Evolutionary conservation across 768 basidiomycete genomes (phyloP), one percentile per base, ranked within the genome.

Genomic region (Panellus pusillus): DNA sequence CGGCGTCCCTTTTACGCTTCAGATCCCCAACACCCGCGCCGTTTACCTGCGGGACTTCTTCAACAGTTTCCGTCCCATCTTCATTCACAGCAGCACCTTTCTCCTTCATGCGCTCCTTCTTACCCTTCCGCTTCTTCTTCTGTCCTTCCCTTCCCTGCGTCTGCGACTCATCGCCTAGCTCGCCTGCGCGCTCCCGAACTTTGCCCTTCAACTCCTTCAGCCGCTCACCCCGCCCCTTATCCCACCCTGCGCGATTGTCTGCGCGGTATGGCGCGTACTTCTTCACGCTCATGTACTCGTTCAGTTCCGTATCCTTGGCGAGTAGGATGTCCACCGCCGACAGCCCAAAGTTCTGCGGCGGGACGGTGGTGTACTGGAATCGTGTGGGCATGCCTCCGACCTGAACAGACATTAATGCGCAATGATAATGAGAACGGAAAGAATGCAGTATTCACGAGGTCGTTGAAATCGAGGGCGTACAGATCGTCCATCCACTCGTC

Each of bases 401-500:
- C 95, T 95, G 64, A 19, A 59, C 3, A 14, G 54, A 14, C 18
- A 20, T 38, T 13, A 53, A n/a, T n/a, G n/a, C n/a, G n/a, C n/a
- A n/a, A n/a, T n/a, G 38, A 29, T 27, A 19, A 45, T 48, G 49
- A 27, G n/a, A 14, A 6, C 8, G 24, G 17, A 40, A 51, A 31
- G 40, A 9, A 48, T 43, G 6, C 13, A 48, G 13, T 39, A 46
- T 86, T 63, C 55, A 94, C 95, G 76, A 98, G 82, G 63, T 96
- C 95, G 68, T 98, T 98, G 74, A 98, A 96, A 56, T 98, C 96
- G 15, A 98, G 77, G 32, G 79, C 86, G 66, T 94, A 88, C 38
- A 98, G 76, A 68, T 93, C 91, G 56, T 93, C 89, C 89, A 98
- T 89, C 63, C 95, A 92, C 64, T 91, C 78, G 49, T 95, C 84